Conservation (phyloP, 306 rosid species). For the Medicago lupulina region DNA sequence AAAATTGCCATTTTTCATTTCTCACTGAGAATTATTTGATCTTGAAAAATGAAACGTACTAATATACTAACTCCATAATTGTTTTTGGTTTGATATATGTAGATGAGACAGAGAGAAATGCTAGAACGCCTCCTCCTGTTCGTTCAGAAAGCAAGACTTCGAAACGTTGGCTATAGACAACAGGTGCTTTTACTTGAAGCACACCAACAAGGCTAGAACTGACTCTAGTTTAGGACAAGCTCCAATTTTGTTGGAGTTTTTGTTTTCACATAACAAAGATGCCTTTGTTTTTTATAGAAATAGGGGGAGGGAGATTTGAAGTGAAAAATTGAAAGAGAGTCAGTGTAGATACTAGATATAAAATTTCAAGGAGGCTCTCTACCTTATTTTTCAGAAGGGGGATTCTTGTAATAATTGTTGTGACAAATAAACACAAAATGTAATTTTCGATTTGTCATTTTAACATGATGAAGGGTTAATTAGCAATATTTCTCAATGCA, state of each 20-base stretch:
- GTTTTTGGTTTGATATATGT: conserved; percentile 14
- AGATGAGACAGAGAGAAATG: conserved; percentile 72
- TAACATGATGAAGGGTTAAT: background rate
- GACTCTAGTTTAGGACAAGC: conserved; percentile 46
- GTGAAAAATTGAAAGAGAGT: background rate
- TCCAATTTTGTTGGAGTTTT: conserved; percentile 36
- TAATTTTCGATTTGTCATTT: background rate
- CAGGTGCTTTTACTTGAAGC: conserved; percentile 73
- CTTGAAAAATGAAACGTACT: background rate
- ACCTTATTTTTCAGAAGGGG: conserved; percentile 3
- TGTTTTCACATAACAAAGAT: conserved; percentile 33
- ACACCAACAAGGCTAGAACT: conserved; percentile 20
- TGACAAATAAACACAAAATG: background rate
- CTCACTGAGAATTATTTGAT: background rate
- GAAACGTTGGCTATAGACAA: conserved; percentile 60
- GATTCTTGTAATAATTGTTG: conserved; percentile 33
- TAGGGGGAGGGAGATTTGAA: background rate
- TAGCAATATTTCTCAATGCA: background rate
- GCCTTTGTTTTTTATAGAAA: background rate
- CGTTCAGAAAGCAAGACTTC: conserved; percentile 52
- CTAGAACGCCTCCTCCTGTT: conserved; percentile 79
- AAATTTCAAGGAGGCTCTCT: background rate
- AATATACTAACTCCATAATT: conserved; percentile 5
- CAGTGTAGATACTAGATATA: conserved; percentile 31
- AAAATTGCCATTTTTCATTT: background rate